Conservation (phyloP, 106 monocot genomes). For the Ottelia alismoides region DNA sequence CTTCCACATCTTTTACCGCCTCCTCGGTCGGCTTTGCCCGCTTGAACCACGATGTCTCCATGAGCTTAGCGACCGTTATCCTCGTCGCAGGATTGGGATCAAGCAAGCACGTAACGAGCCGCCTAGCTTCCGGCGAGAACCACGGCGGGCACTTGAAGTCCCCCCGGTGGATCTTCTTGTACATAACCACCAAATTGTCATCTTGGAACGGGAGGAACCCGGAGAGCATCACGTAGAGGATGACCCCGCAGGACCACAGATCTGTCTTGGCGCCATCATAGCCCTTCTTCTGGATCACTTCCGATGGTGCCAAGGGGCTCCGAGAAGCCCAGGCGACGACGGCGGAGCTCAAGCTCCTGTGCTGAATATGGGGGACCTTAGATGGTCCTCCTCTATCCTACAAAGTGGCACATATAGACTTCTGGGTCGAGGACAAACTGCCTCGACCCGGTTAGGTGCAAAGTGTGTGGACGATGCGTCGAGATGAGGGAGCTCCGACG, state of each 20-base stretch:
- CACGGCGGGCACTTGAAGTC: slow-evolving; percentile 57
- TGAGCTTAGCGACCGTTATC: slow-evolving; percentile 27
- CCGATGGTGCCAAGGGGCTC: no score
- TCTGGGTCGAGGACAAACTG: no score
- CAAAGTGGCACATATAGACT: no score
- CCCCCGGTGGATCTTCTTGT: slow-evolving; percentile 39
- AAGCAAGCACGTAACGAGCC: slow-evolving; percentile 31
- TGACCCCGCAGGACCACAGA: slow-evolving; percentile 64
- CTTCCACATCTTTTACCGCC: background rate
- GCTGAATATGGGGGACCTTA: no score
- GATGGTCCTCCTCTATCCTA: no score
- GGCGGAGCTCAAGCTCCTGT: no score
- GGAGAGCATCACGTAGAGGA: slow-evolving; percentile 51
- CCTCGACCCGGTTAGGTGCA: no score
- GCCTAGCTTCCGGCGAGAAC: slow-evolving; percentile 45
- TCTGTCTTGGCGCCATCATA: slow-evolving; percentile 59
- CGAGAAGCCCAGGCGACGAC: no score
- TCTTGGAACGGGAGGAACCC: slow-evolving; percentile 55
- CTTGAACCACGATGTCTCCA: slow-evolving; percentile 25
- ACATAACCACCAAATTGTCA: slow-evolving; percentile 49
- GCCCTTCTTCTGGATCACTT: slow-evolving; percentile 34
- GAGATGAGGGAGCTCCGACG: no score
- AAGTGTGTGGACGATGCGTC: no score
- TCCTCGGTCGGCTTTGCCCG: background rate
- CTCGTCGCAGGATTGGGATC: slow-evolving; percentile 39